Conservation (phyloP, 495 filamentous ascomycete genomes). For the Talaromyces ruber region DNA sequence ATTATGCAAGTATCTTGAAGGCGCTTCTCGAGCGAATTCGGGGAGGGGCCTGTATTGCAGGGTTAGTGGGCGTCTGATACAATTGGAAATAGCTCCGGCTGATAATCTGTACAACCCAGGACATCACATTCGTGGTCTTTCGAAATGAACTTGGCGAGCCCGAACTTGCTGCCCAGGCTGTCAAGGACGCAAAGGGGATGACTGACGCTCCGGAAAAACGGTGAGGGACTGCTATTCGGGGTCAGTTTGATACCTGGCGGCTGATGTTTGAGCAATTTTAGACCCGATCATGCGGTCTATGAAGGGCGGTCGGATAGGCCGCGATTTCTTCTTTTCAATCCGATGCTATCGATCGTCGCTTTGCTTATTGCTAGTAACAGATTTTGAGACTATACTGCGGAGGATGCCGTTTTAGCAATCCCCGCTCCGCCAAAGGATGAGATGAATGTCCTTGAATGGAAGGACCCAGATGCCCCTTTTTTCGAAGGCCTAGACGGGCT, state of each 20-base stretch:
- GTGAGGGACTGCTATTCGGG: background rate
- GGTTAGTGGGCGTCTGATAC: background rate
- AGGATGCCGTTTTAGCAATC: conserved; percentile 12
- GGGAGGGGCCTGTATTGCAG: conserved; percentile 3
- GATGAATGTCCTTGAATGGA: conserved; percentile 9
- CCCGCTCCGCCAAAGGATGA: conserved; percentile 8
- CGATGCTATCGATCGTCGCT: conserved; percentile 1
- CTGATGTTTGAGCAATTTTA: background rate
- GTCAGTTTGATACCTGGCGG: background rate
- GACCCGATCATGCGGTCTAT: conserved; percentile 10
- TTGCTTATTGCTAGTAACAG: conserved; percentile 1
- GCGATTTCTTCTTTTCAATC: conserved; percentile 7
- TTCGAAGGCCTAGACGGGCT: background rate
- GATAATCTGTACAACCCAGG: background rate
- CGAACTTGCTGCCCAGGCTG: conserved; percentile 10
- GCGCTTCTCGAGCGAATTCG: conserved; percentile 4
- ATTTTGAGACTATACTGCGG: conserved; percentile 9
- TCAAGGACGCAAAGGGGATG: conserved; percentile 12
- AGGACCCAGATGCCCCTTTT: background rate
- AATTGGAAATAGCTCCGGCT: background rate
- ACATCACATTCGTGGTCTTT: conserved; percentile 13
- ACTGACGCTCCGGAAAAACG: conserved; percentile 8
- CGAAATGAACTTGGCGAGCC: conserved; percentile 11
- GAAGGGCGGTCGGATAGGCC: conserved; percentile 7
- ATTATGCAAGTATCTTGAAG: conserved; percentile 7